These are phyloP conservation scores for Fonsecaea monophora DNA, from an alignment of 2,329 filamentous ascomycete genomes.

Conservation along the genomic window DNA sequence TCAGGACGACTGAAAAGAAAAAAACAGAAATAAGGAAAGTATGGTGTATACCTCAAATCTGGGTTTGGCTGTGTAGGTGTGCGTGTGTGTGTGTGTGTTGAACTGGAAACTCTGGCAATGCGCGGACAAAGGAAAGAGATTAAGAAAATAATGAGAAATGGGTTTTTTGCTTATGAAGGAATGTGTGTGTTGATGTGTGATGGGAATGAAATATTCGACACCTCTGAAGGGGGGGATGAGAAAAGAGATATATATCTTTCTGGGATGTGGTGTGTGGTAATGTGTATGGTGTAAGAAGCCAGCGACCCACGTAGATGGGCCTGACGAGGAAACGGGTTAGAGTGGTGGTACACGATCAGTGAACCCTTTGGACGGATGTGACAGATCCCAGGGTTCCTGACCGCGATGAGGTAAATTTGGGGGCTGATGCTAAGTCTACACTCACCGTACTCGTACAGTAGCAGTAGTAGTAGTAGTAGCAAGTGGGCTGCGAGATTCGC, in stretches of 20 bases:
- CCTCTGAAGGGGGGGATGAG: conserved; percentile 2
- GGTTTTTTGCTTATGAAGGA: conserved; percentile 19
- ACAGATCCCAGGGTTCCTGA: conserved; percentile 9
- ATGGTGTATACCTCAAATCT: conserved; percentile 28
- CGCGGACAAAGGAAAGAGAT: conserved; percentile 25
- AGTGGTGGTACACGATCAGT: conserved; percentile 8
- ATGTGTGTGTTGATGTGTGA: conserved; percentile 20
- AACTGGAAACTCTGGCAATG: conserved; percentile 18
- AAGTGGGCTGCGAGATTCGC: conserved; percentile 9
- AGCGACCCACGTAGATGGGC: conserved; percentile 7
- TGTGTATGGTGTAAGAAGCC: not conserved
- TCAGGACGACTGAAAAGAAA: conserved; percentile 16
- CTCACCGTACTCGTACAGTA: conserved; percentile 8
- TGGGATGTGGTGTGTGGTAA: not conserved
- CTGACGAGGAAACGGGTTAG: conserved; percentile 7
- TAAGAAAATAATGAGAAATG: conserved; percentile 12
- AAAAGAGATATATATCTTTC: conserved; percentile 26
- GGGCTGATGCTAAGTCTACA: conserved; percentile 29
- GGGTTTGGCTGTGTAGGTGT: not conserved
- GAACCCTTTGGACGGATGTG: conserved; percentile 3
- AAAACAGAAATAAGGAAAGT: conserved; percentile 32
- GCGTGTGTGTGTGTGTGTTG: not conserved
- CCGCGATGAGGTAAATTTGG: conserved; percentile 35
- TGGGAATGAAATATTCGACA: conserved; percentile 15
- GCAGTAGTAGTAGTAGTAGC: too few relatives aligned